These are phyloP conservation scores for Xylaria nigripes DNA, from an alignment of 495 filamentous ascomycete species.

Conservation along the genomic window DNA sequence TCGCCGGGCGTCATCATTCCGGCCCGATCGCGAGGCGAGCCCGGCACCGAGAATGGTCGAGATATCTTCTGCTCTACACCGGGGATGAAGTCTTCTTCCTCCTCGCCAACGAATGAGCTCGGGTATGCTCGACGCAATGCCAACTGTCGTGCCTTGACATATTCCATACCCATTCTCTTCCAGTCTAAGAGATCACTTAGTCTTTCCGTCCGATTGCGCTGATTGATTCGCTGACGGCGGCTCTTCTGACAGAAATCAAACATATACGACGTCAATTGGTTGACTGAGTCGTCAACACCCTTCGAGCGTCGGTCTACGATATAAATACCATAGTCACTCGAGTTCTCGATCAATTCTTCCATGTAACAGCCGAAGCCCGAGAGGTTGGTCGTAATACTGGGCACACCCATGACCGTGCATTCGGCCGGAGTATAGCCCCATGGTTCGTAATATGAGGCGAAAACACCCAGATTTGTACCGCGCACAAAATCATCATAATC, in stretches of 20 bases:
- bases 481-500: slow-evolving; percentile 99
- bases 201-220: slow-evolving; percentile 94
- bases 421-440: slow-evolving; percentile 99
- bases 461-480: slow-evolving; percentile 90
- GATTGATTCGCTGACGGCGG: slow-evolving; percentile 93
- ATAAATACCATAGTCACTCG: slow-evolving; percentile 95
- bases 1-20: slow-evolving; percentile 99
- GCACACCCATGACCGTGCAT: slow-evolving; percentile 98
- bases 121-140: slow-evolving; percentile 90
- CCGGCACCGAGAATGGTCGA: slow-evolving; percentile 85
- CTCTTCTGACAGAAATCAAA: slow-evolving; percentile 92
- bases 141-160: slow-evolving; percentile 92
- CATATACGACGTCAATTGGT: slow-evolving; percentile 89
- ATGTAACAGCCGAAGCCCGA: slow-evolving; percentile 99
- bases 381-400: slow-evolving; percentile 95
- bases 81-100: slow-evolving; percentile 76
- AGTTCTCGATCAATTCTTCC: slow-evolving; percentile 98
- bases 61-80: slow-evolving; percentile 88
- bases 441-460: slow-evolving; percentile 96
- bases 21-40: slow-evolving; percentile 79
- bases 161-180: slow-evolving; percentile 99
- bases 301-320: slow-evolving; percentile 94
- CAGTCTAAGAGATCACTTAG: slow-evolving; percentile 92
- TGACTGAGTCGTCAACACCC: slow-evolving; percentile 94
- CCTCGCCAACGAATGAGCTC: slow-evolving; percentile 63